These are phyloP conservation scores for Blastocystis sp. DNA, from an alignment of 352 stramenopile genomes.

Conservation along the genomic window DNA sequence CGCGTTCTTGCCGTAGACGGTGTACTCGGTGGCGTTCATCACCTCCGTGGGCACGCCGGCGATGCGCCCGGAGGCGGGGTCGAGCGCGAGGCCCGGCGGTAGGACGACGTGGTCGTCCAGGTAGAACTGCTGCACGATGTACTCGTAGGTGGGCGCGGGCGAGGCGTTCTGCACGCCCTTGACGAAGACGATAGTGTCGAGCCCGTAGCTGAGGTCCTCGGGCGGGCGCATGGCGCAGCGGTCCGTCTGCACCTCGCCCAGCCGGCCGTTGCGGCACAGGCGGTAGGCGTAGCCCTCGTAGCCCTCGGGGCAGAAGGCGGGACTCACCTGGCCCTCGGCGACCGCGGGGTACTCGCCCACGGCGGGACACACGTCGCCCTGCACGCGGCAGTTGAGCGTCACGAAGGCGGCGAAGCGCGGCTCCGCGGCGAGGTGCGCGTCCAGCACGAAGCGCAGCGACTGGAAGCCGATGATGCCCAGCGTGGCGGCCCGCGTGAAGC, in stretches of 20 bases:
- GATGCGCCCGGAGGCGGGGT: not conserved
- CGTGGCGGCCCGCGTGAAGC: not conserved
- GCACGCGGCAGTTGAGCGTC: not conserved
- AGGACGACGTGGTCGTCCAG: not conserved
- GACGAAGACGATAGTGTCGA: not conserved
- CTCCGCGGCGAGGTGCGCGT: not conserved
- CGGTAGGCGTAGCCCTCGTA: slow-evolving; percentile 51
- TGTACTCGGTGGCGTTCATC: not conserved
- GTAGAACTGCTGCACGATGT: slow-evolving; percentile 1
- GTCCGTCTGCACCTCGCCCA: slow-evolving; percentile 21
- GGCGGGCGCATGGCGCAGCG: not conserved
- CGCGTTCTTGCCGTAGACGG: not conserved
- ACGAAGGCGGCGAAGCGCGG: not conserved
- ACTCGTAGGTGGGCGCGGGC: not conserved
- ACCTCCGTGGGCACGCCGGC: not conserved
- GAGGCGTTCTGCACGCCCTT: not conserved
- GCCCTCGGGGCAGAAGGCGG: not conserved
- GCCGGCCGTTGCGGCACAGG: slow-evolving; percentile 8
- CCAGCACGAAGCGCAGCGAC: not conserved
- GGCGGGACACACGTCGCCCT: slow-evolving; percentile 1
- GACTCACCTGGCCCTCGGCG: slow-evolving; percentile 15
- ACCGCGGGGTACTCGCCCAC: slow-evolving; percentile 27
- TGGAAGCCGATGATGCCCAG: slow-evolving; percentile 29
- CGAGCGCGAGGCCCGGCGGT: not conserved
- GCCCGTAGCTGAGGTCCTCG: slow-evolving; percentile 25